Evolutionary conservation across 495 filamentous ascomycete genomes (phyloP).

Genomic region (Podospora pseudopauciseta): DNA sequence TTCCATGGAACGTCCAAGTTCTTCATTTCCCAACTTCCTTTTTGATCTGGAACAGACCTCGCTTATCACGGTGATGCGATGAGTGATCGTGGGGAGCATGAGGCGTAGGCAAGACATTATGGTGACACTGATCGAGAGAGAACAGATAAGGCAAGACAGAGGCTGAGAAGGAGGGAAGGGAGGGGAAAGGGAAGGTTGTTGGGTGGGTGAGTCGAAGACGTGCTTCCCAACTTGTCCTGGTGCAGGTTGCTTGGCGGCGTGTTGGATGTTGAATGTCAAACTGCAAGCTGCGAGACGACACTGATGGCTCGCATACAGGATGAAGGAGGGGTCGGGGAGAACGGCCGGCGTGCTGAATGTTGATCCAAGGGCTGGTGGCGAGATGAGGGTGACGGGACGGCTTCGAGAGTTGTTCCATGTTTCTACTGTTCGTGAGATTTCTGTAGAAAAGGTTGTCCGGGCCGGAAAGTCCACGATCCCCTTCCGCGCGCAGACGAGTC

Average conservation of each 20-base stretch:
- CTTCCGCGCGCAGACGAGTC: background rate
- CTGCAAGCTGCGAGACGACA: background rate
- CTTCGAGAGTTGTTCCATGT: background rate
- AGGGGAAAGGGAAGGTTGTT: background rate
- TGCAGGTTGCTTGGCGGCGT: background rate
- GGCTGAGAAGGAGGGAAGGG: background rate
- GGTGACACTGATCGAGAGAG: background rate
- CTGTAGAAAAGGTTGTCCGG: background rate
- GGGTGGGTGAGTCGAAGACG: background rate
- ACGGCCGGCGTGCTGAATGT: background rate
- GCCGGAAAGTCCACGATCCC: conserved; percentile 1
- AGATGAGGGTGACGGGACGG: background rate
- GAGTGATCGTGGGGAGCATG: background rate
- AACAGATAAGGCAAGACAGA: background rate
- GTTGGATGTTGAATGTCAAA: background rate
- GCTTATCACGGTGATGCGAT: background rate
- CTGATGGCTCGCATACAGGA: conserved; percentile 2
- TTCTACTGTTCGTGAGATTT: no score
- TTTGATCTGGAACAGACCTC: background rate
- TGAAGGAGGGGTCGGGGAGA: background rate
- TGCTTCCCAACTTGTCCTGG: background rate
- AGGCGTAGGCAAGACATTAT: background rate
- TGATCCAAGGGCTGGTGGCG: background rate
- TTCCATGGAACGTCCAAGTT: no score
- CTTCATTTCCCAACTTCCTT: background rate